Conservation (phyloP, 1,284 basidiomycete species). For the Puccinia coronata region DNA sequence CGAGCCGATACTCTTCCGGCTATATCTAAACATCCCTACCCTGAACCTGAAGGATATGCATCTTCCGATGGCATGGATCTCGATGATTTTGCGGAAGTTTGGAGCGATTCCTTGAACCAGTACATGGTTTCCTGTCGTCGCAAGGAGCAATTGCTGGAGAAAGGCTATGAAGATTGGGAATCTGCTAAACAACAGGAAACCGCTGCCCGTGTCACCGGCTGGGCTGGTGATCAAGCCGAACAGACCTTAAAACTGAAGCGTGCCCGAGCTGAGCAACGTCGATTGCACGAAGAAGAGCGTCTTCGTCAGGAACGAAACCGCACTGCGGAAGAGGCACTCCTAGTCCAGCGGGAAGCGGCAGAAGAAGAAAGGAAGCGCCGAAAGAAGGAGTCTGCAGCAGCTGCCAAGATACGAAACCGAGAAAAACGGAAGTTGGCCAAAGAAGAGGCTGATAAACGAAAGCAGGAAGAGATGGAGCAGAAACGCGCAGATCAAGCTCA, state of each 20-base stretch:
- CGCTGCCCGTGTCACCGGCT: constrained; percentile 31
- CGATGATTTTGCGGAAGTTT: constrained; percentile 50
- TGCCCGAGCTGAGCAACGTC: constrained; percentile 27
- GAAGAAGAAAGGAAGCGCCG: constrained; percentile 42
- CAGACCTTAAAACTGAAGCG: constrained; percentile 22
- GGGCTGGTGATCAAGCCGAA: constrained; percentile 49
- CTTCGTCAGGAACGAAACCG: constrained; percentile 30
- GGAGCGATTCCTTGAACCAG: constrained; percentile 46
- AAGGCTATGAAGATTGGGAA: constrained; percentile 43
- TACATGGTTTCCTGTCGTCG: constrained; percentile 49
- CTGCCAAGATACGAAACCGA: constrained; percentile 20
- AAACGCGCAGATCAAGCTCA: constrained; percentile 19
- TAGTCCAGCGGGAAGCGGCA: constrained; percentile 23
- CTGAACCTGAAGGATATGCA: constrained; percentile 41
- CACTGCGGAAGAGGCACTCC: constrained; percentile 22
- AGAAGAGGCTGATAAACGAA: constrained; percentile 34
- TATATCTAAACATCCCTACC: constrained; percentile 44
- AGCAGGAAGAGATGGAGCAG: constrained; percentile 31
- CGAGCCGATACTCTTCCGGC: constrained; percentile 32
- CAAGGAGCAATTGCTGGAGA: constrained; percentile 32
- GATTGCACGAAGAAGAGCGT: constrained; percentile 41
- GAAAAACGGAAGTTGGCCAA: constrained; percentile 41
- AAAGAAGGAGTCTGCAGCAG: constrained; percentile 30
- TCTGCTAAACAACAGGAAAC: constrained; percentile 27
- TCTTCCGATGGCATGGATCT: constrained; percentile 48